A percentile compares a stretch with the other conserved stretches of the same genome.
Conservation (phyloP, 2,329 filamentous ascomycete species). For the Uncinocarpus reesii region DNA sequence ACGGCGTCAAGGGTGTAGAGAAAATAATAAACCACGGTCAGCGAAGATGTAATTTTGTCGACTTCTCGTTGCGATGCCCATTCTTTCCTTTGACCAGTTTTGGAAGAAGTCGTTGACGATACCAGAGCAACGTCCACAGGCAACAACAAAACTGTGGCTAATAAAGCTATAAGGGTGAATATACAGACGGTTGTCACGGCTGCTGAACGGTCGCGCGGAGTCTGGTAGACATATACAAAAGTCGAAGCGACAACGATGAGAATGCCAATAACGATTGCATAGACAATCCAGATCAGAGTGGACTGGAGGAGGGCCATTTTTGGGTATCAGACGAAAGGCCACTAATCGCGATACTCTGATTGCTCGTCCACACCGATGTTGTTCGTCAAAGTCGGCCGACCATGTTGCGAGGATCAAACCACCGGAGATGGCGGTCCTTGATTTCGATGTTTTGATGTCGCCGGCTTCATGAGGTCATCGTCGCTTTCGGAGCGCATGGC, state of each 20-base stretch:
- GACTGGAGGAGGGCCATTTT: conserved; percentile 65
- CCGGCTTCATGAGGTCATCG: too few species aligned
- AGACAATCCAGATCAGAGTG: conserved; percentile 89
- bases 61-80: conserved; percentile 84
- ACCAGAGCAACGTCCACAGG: conserved; percentile 93
- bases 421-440: too few species aligned
- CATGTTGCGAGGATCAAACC: too few species aligned
- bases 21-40: conserved; percentile 84
- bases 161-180: conserved; percentile 71
- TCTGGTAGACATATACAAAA: conserved; percentile 87
- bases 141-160: conserved; percentile 83
- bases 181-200: conserved; percentile 77
- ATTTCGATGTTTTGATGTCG: not conserved
- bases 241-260: conserved; percentile 67
- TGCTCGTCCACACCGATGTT: not conserved
- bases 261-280: conserved; percentile 68
- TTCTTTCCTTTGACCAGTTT: conserved; percentile 74
- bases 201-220: conserved; percentile 71
- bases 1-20: conserved; percentile 86
- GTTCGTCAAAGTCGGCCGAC: too few species aligned
- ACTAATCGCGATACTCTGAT: too few species aligned
- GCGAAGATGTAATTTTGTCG: conserved; percentile 63
- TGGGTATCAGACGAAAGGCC: not conserved
- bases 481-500: too few species aligned
- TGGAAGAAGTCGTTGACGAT: conserved; percentile 69